Base-by-base conservation (phyloP, 805 yeast genomes). In the Sugiyamaella chiloensis region DNA sequence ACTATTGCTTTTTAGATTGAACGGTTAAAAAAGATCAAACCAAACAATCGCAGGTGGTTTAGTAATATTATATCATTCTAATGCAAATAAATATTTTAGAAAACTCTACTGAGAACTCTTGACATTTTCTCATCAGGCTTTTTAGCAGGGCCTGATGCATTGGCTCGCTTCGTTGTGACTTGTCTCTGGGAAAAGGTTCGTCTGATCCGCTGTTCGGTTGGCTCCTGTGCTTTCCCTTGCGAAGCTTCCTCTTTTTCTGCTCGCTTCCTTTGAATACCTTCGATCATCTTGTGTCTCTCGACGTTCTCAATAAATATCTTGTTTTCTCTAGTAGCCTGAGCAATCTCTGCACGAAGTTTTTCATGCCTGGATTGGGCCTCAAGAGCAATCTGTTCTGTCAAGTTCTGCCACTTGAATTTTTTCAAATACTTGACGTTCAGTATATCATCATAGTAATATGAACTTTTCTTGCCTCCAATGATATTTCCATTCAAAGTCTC, bases 381-480 rank as follows among this genome's bases (percentile, higher is more conserved):
- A 59, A 79, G 79, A 2, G 96, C 89, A 54, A 91, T 86, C 63
- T 91, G 96, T 63, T 85, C 95, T 2, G 97, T 90, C 62, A 93
- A 73, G 60, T 93, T 95, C 47, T 84, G 75, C 99, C 99, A 93
- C 63, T 93, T 93, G 75, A 91, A 93, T 1, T 91, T 89, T 7
- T 87, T 82, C 52, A 93, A 71, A 59, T 93, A 93, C 65, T 87
- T 91, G 51, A 91, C 81, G 63, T 89, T 93, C 71, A 95, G 74
- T 21, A 93, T 83, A 70, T 93, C 99, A 66, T 93, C 99, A 61
- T 93, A 85, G 67, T 90, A 93, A 60, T 85, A 91, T 7, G 83
- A 79, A 2, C 93, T 84, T 67, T 93, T 93, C 60, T 83, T 88
- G 32, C 98, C 99, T 23, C 98, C 99, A 27, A 93, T 69, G 7